Evolutionary conservation across 2,329 filamentous ascomycete species (phyloP).

Genomic region (Cordyceps fumosorosea): DNA sequence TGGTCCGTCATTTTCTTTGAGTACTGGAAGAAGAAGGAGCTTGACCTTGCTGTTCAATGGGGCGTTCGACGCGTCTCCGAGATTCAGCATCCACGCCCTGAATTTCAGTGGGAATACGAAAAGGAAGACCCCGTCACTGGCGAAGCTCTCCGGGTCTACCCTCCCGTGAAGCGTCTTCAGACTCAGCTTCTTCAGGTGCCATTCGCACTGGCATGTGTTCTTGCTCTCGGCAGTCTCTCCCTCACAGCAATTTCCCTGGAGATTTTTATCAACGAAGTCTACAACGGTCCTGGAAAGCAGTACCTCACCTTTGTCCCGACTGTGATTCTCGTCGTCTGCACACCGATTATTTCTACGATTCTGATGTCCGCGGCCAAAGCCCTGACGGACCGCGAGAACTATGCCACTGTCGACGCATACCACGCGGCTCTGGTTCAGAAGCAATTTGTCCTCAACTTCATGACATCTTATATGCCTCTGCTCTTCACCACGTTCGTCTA

Average conservation of each 20-base stretch:
- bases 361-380: slow-evolving; percentile 70
- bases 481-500: slow-evolving; percentile 92
- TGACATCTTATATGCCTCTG: slow-evolving; percentile 90
- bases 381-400: slow-evolving; percentile 83
- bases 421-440: slow-evolving; percentile 83
- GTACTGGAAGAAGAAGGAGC: slow-evolving; percentile 92
- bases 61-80: slow-evolving; percentile 76
- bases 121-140: slow-evolving; percentile 75
- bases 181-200: slow-evolving; percentile 77
- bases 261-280: slow-evolving; percentile 92
- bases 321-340: slow-evolving; percentile 71
- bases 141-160: slow-evolving; percentile 69
- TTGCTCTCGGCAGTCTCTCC: slow-evolving; percentile 74
- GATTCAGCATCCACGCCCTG: slow-evolving; percentile 69
- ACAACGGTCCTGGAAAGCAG: slow-evolving; percentile 79
- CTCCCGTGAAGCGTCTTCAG: slow-evolving; percentile 65
- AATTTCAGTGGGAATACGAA: slow-evolving; percentile 75
- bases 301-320: slow-evolving; percentile 84
- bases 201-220: slow-evolving; percentile 68
- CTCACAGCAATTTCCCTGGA: slow-evolving; percentile 85
- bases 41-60: slow-evolving; percentile 82
- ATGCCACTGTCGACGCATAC: slow-evolving; percentile 77
- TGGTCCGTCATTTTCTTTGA: slow-evolving; percentile 90
- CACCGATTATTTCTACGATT: slow-evolving; percentile 70
- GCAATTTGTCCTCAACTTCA: slow-evolving; percentile 93